Conservation (phyloP, 2,329 filamentous ascomycete genomes). For the Fusarium palustre region DNA sequence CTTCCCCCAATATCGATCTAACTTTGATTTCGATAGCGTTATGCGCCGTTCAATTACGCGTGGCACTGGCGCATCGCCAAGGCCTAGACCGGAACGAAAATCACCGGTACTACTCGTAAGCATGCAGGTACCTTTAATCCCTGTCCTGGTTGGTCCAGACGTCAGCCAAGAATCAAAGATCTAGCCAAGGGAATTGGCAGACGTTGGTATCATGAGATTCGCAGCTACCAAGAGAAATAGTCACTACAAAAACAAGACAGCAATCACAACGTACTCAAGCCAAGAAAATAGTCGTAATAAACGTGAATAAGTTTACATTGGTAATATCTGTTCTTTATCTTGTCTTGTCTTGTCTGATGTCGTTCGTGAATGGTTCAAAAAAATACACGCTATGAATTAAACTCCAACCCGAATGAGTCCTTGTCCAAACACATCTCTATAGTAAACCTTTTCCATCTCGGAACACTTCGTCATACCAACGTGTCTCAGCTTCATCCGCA, state of each 20-base stretch:
- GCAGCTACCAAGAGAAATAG: not conserved
- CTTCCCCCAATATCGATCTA: not conserved
- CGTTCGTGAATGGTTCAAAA: slow-evolving; percentile 20
- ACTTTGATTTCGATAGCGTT: not conserved
- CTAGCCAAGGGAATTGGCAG: not conserved
- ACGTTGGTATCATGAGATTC: not conserved
- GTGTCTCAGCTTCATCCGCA: slow-evolving; percentile 16
- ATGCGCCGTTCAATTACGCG: not conserved
- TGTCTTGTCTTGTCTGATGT: not conserved
- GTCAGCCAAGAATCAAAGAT: slow-evolving; percentile 21
- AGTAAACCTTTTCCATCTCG: slow-evolving; percentile 39
- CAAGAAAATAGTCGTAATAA: not conserved
- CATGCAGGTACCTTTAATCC: slow-evolving; percentile 28
- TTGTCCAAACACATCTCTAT: slow-evolving; percentile 14
- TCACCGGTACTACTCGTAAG: not conserved
- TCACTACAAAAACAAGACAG: not conserved
- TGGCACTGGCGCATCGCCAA: slow-evolving; percentile 14
- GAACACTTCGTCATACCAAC: slow-evolving; percentile 43
- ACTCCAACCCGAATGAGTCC: slow-evolving; percentile 23
- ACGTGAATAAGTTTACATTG: slow-evolving; percentile 1
- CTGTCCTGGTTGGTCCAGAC: not conserved
- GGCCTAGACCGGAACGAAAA: slow-evolving; percentile 3
- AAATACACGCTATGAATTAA: slow-evolving; percentile 38
- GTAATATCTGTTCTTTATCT: not conserved
- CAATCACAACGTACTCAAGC: not conserved